These are phyloP conservation scores for Nicotiana benthamiana DNA, from an alignment of 257 asterid genomes.

Conservation along the genomic window DNA sequence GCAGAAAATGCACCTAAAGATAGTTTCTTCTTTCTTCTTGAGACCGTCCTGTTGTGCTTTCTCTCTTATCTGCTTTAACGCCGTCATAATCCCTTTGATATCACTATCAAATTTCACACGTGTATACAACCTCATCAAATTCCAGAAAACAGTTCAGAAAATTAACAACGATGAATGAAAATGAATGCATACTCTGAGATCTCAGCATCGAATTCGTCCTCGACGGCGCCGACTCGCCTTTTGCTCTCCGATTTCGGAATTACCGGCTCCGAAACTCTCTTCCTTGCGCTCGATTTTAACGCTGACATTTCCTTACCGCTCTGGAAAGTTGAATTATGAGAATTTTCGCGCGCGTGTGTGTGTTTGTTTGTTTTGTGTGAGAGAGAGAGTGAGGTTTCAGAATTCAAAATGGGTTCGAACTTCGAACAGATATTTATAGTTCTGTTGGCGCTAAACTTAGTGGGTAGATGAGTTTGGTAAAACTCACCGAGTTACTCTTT, in stretches of 20 bases:
- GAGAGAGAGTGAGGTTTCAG: not conserved
- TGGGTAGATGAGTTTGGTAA: not conserved
- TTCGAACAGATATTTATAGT: not conserved
- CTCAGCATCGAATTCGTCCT: slow-evolving; percentile 74
- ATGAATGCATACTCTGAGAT: slow-evolving; percentile 48
- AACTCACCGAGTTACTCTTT: not conserved
- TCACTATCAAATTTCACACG: slow-evolving; percentile 44
- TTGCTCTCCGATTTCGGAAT: slow-evolving; percentile 46
- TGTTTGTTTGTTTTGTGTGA: not conserved
- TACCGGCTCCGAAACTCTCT: slow-evolving; percentile 47
- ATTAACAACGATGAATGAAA: not conserved
- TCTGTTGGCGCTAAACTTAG: not conserved
- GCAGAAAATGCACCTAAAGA: slow-evolving; percentile 54
- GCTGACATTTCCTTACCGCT: slow-evolving; percentile 38
- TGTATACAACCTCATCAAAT: not conserved
- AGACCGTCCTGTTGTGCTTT: slow-evolving; percentile 77
- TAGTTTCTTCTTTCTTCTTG: slow-evolving; percentile 89
- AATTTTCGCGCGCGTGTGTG: not conserved
- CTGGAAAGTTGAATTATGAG: not conserved
- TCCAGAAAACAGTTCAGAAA: not conserved
- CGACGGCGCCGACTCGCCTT: slow-evolving; percentile 35
- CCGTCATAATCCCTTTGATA: slow-evolving; percentile 72
- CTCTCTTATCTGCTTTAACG: slow-evolving; percentile 83
- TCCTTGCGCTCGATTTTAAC: slow-evolving; percentile 41
- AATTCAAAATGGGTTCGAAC: not conserved